Evolutionary conservation across 108 stramenopile species (phyloP).

Genomic region (Nannochloropsis salina): DNA sequence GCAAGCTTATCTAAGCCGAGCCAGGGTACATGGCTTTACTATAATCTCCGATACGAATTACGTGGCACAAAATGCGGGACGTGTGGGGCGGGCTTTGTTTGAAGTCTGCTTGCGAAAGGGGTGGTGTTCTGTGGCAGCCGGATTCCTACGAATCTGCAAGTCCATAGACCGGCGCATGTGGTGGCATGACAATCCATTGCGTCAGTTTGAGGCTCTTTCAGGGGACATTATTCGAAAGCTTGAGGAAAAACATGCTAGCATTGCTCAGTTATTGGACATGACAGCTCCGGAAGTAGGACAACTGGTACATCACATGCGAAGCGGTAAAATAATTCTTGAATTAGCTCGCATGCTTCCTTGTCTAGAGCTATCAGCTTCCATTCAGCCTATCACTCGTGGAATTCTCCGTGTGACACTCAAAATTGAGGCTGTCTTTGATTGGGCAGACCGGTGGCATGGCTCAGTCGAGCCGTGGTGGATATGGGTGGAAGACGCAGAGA

Average conservation of each 20-base stretch:
- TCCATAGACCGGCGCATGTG: constrained; percentile 84
- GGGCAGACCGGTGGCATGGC: constrained; percentile 59
- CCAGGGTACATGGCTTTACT: constrained; percentile 72
- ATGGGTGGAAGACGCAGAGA: constrained; percentile 90
- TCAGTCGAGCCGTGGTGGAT: constrained; percentile 74
- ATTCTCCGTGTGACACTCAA: constrained; percentile 64
- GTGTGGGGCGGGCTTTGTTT: constrained; percentile 90
- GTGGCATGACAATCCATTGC: constrained; percentile 79
- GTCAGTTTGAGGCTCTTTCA: constrained; percentile 75
- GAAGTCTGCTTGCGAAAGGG: constrained; percentile 79
- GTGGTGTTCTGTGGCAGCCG: constrained; percentile 51
- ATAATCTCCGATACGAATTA: constrained; percentile 93
- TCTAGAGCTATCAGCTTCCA: constrained; percentile 64
- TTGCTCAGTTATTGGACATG: constrained; percentile 73
- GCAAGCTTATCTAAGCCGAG: constrained; percentile 76
- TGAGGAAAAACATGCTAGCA: constrained; percentile 57
- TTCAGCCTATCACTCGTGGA: constrained; percentile 82
- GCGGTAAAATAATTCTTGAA: constrained; percentile 58
- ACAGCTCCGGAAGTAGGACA: constrained; percentile 77
- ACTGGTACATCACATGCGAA: constrained; percentile 59
- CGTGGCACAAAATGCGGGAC: constrained; percentile 88
- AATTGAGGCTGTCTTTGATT: constrained; percentile 71
- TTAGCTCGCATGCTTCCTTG: constrained; percentile 70
- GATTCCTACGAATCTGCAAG: constrained; percentile 76
- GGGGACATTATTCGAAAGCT: constrained; percentile 63